A percentile compares a stretch with the other conserved stretches of the same genome.
Conservation (phyloP, 352 stramenopile species). For the Phytophthora uliginosa region DNA sequence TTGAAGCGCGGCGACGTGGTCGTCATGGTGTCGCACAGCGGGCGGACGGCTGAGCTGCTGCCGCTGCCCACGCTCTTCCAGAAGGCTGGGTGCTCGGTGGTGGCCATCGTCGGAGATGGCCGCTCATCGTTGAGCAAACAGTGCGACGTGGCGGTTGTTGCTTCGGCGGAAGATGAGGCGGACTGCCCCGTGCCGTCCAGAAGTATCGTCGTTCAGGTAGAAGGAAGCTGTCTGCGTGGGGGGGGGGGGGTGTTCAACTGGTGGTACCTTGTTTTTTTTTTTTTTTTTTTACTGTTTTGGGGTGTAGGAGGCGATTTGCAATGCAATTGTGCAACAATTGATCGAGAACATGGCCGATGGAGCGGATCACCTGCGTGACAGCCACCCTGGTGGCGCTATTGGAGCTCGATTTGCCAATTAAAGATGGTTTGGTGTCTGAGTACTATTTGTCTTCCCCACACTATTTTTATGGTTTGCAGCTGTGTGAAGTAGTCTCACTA, state of each 20-base stretch:
- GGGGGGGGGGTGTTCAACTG: neutral
- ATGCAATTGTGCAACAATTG: constrained; percentile 76
- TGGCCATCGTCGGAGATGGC: constrained; percentile 63
- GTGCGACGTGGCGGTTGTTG: constrained; percentile 53
- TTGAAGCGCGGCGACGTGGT: constrained; percentile 72
- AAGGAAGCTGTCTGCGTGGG: neutral
- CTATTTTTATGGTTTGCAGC: constrained; percentile 3
- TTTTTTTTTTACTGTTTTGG: neutral
- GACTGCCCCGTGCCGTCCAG: constrained; percentile 76
- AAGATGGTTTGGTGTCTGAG: neutral
- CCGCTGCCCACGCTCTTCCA: constrained; percentile 60
- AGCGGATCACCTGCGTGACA: constrained; percentile 48
- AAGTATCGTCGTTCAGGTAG: constrained; percentile 83
- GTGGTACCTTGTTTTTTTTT: neutral
- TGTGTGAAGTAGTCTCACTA: neutral
- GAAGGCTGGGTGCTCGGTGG: constrained; percentile 42
- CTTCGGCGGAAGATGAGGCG: constrained; percentile 55
- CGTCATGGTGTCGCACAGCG: constrained; percentile 81
- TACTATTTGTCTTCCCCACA: neutral
- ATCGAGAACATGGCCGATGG: constrained; percentile 48
- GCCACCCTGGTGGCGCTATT: constrained; percentile 82
- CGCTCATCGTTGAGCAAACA: constrained; percentile 43
- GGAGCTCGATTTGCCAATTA: constrained; percentile 44
- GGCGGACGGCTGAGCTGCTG: constrained; percentile 70
- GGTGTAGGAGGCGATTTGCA: constrained; percentile 74